Evolutionary conservation across 2,329 filamentous ascomycete species (phyloP).

Genomic region (Chlorencoelia australis): DNA sequence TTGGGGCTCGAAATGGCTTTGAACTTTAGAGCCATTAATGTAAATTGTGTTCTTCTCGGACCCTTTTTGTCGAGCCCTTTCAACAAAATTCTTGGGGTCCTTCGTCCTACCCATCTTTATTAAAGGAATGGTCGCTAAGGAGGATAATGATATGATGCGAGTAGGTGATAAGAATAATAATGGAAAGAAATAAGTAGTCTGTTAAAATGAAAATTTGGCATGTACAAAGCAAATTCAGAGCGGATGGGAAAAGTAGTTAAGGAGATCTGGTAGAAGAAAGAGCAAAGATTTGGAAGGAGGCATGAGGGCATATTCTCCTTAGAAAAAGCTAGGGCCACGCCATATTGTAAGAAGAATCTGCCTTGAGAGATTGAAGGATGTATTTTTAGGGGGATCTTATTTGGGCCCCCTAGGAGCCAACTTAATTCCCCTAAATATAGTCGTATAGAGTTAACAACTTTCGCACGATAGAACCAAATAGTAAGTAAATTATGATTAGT

Average conservation of each 20-base stretch:
- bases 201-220: not conserved
- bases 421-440: conserved; percentile 7
- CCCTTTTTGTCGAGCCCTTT: conserved; percentile 4
- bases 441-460: conserved; percentile 9
- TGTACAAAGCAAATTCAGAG: not conserved
- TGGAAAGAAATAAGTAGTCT: conserved; percentile 3
- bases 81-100: conserved; percentile 4
- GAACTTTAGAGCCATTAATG: conserved; percentile 2
- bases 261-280: not conserved
- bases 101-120: conserved; percentile 1
- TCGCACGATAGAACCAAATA: conserved; percentile 5
- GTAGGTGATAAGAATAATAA: conserved; percentile 36
- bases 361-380: not conserved
- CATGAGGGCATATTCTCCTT: not conserved
- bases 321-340: not conserved
- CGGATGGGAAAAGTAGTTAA: not conserved
- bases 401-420: no score
- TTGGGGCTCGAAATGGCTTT: not conserved
- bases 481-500: conserved; percentile 8
- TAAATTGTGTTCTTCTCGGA: conserved; percentile 3
- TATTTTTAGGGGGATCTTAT: conserved; percentile 2
- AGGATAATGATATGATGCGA: not conserved
- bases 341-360: conserved; percentile 2
- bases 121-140: not conserved
- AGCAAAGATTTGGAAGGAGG: not conserved